Conservation (phyloP, 2,329 filamentous ascomycete species). For the Aspergillus phoenicis region DNA sequence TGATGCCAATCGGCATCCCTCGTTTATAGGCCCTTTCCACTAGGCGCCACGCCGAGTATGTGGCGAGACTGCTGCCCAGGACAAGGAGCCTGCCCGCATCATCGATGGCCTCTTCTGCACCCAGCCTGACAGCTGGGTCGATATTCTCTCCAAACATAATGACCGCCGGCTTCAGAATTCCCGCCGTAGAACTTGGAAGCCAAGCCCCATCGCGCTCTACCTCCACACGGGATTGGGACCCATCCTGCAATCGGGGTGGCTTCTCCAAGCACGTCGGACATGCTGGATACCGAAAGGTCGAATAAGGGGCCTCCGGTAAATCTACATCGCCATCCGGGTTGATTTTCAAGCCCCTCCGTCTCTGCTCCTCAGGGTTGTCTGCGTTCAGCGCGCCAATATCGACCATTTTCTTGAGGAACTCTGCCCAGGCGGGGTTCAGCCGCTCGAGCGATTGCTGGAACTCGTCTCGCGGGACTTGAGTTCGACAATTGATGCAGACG, state of each 20-base stretch:
- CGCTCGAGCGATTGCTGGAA: conserved; percentile 76
- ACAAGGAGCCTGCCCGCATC: conserved; percentile 74
- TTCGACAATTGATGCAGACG: conserved; percentile 77
- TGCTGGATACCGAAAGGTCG: conserved; percentile 85
- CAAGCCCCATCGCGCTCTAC: conserved; percentile 82
- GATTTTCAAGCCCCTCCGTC: conserved; percentile 70
- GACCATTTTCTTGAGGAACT: conserved; percentile 72
- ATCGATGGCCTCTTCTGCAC: conserved; percentile 80
- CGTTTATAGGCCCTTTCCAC: conserved; percentile 80
- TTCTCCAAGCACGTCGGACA: conserved; percentile 76
- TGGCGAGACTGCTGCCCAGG: conserved; percentile 86
- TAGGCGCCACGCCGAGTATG: conserved; percentile 91
- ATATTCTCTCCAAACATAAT: conserved; percentile 98
- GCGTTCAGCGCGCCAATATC: conserved; percentile 74
- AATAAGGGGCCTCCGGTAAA: conserved; percentile 81
- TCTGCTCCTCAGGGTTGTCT: conserved; percentile 71
- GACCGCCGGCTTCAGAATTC: conserved; percentile 88
- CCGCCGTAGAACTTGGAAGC: conserved; percentile 66
- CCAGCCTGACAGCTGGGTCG: conserved; percentile 65
- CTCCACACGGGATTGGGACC: conserved; percentile 61
- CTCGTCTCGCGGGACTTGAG: conserved; percentile 67
- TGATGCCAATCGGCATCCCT: conserved; percentile 80
- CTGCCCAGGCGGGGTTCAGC: conserved; percentile 85
- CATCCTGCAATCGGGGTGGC: conserved; percentile 61
- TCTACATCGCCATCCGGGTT: conserved; percentile 97